Base-by-base conservation (phyloP, 2,329 filamentous ascomycete genomes). In the Coleophoma crateriformis region DNA sequence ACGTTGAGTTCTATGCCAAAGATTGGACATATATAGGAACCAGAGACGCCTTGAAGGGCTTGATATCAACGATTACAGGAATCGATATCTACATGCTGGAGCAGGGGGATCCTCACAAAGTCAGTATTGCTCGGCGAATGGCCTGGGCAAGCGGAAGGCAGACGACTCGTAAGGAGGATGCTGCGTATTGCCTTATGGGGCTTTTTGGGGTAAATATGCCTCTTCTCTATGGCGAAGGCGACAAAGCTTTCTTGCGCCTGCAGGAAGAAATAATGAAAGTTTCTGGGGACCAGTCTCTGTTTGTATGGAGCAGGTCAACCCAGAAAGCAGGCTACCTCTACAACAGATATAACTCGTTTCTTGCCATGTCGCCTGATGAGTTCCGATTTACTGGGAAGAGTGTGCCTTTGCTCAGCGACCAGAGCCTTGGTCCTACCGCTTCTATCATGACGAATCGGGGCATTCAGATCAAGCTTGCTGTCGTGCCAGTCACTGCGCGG, bases 171-270 rank as follows among this genome's bases (percentile, higher is more conserved):
- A 4, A 48, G 0, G 72, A 76, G 48, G 73, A 75, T 37, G 63
- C 63, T n/a, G 70, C 71, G 0, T 76, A 75, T 38, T 72, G 64
- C 10, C 57, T 76, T 0, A 51, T 76, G 3, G 73, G 72, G 0
- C 62, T 75, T 0, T 75, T 76, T 27, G 61, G 61, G 1, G 62
- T 76, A 20, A 66, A 70, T 35, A 72, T 76, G 67, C 65, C 71
- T 0, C 54, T 74, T 4, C 46, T 74, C 0, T 76, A 75, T 44
- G 70, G 72, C 1, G 66, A 71, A 42, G 65, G 67, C 0, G 57
- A 56, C 0, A 61, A 60, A 0, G 64, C 69, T 0, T 67, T 71
- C n/a, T 14, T 42, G 0, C 57, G 68, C 8, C 53, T 71, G 0
- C 66, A 68, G 19, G 55, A 64, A 15, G 64, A 69, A 33, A 69